Evolutionary conservation across 2,329 filamentous ascomycete species (phyloP).

Genomic region (Ophiostoma sp.): DNA sequence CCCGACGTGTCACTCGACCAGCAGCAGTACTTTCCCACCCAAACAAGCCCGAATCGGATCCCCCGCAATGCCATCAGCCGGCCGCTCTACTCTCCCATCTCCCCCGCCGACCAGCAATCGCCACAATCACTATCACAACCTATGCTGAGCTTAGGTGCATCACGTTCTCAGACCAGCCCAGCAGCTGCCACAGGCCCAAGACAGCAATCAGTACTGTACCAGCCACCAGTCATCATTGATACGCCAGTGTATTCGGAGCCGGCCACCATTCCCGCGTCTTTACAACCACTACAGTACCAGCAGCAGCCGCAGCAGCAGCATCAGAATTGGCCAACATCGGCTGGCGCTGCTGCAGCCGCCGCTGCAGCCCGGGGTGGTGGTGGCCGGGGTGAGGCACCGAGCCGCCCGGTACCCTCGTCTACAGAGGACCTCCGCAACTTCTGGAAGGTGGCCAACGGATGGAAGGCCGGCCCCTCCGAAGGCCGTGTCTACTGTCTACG

Average conservation of each 20-base stretch:
- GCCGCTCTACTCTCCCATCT: conserved; percentile 51
- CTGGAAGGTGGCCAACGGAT: conserved; percentile 66
- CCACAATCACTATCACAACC: neutral
- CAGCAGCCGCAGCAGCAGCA: conserved; percentile 24
- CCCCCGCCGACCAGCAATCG: conserved; percentile 23
- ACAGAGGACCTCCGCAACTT: conserved; percentile 58
- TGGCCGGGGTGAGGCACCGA: neutral
- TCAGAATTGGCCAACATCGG: neutral
- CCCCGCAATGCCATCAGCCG: conserved; percentile 61
- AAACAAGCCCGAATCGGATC: conserved; percentile 58
- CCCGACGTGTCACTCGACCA: conserved; percentile 59
- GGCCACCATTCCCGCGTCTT: neutral
- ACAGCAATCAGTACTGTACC: neutral
- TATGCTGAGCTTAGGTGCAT: neutral
- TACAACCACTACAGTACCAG: conserved; percentile 9
- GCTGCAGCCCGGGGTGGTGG: neutral
- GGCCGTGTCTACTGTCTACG: conserved; percentile 56
- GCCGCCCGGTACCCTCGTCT: conserved; percentile 47
- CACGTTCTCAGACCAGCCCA: neutral
- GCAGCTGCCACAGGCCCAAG: neutral
- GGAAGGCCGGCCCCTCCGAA: conserved; percentile 56
- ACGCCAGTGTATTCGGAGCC: neutral
- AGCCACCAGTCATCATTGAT: neutral
- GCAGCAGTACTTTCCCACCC: conserved; percentile 65
- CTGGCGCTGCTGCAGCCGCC: neutral